Evolutionary conservation across 106 monocot genomes (phyloP), one percentile per base, ranked within the genome.

Genomic region (Apostasia ramifera): DNA sequence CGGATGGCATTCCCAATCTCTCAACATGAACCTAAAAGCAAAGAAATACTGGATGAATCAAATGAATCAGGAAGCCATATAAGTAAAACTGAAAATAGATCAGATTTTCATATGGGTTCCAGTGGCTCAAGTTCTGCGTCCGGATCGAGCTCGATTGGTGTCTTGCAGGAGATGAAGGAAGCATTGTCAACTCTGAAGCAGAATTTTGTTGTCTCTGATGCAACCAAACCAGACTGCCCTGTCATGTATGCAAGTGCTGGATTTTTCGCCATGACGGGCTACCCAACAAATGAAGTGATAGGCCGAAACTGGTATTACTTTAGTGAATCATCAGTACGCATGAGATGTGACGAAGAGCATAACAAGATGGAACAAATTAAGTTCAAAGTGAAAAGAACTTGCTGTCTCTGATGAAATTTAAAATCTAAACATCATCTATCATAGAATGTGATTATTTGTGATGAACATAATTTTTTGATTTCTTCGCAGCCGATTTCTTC

Each of bases 191-290:
- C 71, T 10, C 76, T 91, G 44, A 77, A 91, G 62, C 91, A 91
- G 66, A 85, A 87, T 1, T 91, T 91, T 74, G 88, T 91, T n/a
- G 85, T 91, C 7, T 88, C 91, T 37, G 91, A 91, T 78, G 91
- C 91, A 13, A 88, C 82, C 3, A 78, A 57, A 53, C 84, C 87
- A 11, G 91, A 91, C 73, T 82, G 76, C 79, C 91, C 91, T 4
- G 85, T 91, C 46, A 55, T 88, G 73, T 91, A 91, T 71, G 87
- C 84, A 5, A 91, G 91, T 67, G 59, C 73, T 63, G 88, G 91
- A 2, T 91, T 91, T 66, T 88, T 79, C 69, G 69, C 59, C 77
- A 88, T 88, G 91, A 91, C 91, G 0, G 91, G 91, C 2, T 91
- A 91, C 68, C 73, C 87, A 7, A 11, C 63, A 4, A 76, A 80